phyloP scores from a whole-genome alignment of 768 basidiomycete genomes.

The Termitomyces sp. region DNA sequence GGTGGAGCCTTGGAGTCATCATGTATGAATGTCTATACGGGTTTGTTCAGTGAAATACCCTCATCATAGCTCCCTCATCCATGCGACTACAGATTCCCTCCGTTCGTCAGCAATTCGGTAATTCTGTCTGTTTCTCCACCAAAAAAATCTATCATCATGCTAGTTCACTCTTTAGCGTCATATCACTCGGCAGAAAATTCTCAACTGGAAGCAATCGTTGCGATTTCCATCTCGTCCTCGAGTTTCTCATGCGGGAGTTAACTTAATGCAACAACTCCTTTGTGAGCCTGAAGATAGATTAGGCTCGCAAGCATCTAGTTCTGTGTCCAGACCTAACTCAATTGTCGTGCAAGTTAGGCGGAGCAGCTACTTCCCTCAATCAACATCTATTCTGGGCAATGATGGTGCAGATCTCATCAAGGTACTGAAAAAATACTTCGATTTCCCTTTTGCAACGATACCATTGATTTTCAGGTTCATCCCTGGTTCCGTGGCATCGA shows the following conservation, averaged over 20 bases:
- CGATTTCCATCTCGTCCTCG: constrained; percentile 82
- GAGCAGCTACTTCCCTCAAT: constrained; percentile 63
- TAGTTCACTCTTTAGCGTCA: constrained; percentile 59
- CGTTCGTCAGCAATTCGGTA: constrained; percentile 94
- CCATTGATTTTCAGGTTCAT: constrained; percentile 55
- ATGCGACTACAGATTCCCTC: constrained; percentile 67
- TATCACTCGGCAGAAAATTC: constrained; percentile 93
- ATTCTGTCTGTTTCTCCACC: constrained; percentile 5
- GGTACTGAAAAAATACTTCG: constrained; percentile 37
- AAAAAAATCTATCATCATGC: constrained; percentile 18
- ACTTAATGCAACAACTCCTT: constrained; percentile 84
- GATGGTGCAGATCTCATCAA: constrained; percentile 94
- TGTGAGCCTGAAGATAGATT: constrained; percentile 96
- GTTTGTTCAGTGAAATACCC: constrained; percentile 40
- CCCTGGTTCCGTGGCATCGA: constrained; percentile 92
- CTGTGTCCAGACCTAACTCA: constrained; percentile 74
- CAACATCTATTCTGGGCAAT: constrained; percentile 46
- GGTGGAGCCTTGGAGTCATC: constrained; percentile 98
- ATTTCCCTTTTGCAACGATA: not conserved
- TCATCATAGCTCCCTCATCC: constrained; percentile 11
- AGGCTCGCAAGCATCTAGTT: constrained; percentile 69
- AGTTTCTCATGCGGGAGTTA: constrained; percentile 84
- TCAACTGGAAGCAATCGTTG: constrained; percentile 90
- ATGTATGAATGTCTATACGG: constrained; percentile 95
- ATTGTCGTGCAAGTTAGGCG: constrained; percentile 72